phyloP scores from a whole-genome alignment of 805 yeast genomes.

The Helenozyma baotianmanensis region DNA sequence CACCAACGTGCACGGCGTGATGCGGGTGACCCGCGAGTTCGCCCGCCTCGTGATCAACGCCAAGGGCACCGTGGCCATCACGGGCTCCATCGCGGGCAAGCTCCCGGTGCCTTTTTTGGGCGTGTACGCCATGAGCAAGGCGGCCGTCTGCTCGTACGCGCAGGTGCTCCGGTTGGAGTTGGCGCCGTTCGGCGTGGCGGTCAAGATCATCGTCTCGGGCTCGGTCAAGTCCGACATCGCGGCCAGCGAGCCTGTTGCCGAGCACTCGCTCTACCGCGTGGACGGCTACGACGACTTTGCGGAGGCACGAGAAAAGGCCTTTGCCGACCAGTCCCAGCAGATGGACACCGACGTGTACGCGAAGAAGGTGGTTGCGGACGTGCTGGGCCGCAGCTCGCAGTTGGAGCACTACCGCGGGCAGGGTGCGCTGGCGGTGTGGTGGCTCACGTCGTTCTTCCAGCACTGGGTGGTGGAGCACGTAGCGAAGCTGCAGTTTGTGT shows the following conservation, averaged over 20 bases:
- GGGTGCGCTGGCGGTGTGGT: too few relatives aligned
- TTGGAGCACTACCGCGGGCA: too few relatives aligned
- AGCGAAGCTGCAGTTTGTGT: too few relatives aligned
- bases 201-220: constrained; percentile 67
- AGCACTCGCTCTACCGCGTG: constrained; percentile 47
- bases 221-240: constrained; percentile 70
- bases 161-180: constrained; percentile 58
- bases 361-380: constrained; percentile 46
- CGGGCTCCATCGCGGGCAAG: constrained; percentile 68
- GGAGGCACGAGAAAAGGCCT: constrained; percentile 52
- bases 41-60: constrained; percentile 53
- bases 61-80: constrained; percentile 65
- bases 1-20: constrained; percentile 69
- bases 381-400: constrained; percentile 4
- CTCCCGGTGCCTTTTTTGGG: constrained; percentile 68
- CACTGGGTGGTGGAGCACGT: too few relatives aligned
- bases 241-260: constrained; percentile 57
- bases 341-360: constrained; percentile 60
- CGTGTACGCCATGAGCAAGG: constrained; percentile 63
- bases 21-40: constrained; percentile 59
- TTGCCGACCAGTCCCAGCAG: constrained; percentile 48
- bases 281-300: constrained; percentile 50
- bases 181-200: constrained; percentile 70
- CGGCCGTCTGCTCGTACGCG: constrained; percentile 73
- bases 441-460: too few relatives aligned